These are phyloP conservation scores for Nepenthes mirabilis DNA, from an alignment of 148 eudicot genomes.

Conservation along the genomic window DNA sequence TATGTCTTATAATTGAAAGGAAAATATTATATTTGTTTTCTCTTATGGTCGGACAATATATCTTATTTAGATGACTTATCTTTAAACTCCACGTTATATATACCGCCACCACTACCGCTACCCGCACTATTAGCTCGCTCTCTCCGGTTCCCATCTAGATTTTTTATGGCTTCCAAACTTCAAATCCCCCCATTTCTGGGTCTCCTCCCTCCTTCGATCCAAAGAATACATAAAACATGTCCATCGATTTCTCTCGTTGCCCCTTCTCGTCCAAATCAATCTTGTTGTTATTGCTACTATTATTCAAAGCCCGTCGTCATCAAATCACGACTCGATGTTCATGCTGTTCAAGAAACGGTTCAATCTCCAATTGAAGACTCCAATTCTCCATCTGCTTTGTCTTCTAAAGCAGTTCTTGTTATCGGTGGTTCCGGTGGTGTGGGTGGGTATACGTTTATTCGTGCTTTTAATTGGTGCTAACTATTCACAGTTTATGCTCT, in stretches of 20 bases:
- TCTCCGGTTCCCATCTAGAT: too few relatives aligned
- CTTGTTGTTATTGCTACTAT: slow-evolving; percentile 1
- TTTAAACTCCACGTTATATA: too few relatives aligned
- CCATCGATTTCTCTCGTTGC: slow-evolving; percentile 3
- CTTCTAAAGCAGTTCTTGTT: slow-evolving; percentile 71
- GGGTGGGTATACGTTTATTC: slow-evolving; percentile 24
- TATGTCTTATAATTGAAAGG: too few relatives aligned
- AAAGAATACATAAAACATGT: slow-evolving; percentile 11
- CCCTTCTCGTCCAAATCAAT: background rate
- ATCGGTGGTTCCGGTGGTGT: slow-evolving; percentile 93
- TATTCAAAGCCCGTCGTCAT: slow-evolving; percentile 6
- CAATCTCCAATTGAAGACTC: slow-evolving; percentile 20
- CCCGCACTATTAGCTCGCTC: too few relatives aligned
- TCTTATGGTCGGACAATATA: too few relatives aligned
- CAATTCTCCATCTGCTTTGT: slow-evolving; percentile 10
- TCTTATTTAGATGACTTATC: too few relatives aligned
- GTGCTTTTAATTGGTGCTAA: background rate
- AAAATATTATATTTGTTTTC: too few relatives aligned
- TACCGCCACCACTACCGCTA: too few relatives aligned
- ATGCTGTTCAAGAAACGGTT: slow-evolving; percentile 32
- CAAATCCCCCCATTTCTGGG: slow-evolving; percentile 26
- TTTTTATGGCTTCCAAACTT: slow-evolving; percentile 35
- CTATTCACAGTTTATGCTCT: background rate
- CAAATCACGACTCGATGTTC: slow-evolving; percentile 13
- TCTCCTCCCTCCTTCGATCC: slow-evolving; percentile 12